Base-by-base conservation (phyloP, 768 basidiomycete genomes). In the Lentinula lateritia region DNA sequence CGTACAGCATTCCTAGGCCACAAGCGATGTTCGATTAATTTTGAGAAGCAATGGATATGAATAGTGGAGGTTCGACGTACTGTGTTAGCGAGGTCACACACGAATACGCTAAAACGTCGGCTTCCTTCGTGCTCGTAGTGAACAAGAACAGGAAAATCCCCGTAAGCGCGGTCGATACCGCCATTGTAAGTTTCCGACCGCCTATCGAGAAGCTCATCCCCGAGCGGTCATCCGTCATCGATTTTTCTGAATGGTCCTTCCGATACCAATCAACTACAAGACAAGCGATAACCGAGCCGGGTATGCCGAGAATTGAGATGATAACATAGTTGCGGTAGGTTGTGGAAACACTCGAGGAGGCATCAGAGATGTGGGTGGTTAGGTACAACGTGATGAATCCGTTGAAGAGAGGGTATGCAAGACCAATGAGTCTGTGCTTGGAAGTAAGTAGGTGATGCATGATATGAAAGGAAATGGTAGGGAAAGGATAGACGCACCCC, bases 371-470 rank as follows among this genome's bases (percentile, higher is more conserved):
- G 23, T 72, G 76, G 16, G 72, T 69, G 36, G 67, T 70, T 15
- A 83, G 76, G 64, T 82, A 82, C 1, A 80, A 68, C 3, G 83
- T 79, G 28, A 85, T 72, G 71, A 84, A 85, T 3, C 74, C 68
- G 59, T 75, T 83, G 72, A 78, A 83, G 3, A 85, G 72, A 4
- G 84, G 84, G 65, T 80, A 84, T 8, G 80, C 82, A 1, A 83
- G 75, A 7, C 83, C 83, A 50, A 83, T 78, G 28, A 80, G 65
- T 35, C 75, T 80, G 72, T 39, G 0, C 20, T 61, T 73, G 75
- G 46, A 28, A 6, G 39, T 39, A 16, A 7, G 18, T 38, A 65
- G 3, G 65, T 39, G 2, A 43, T 12, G 46, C 18, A 41, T 32
- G 7, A 32, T 46, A 43, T 18, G 16, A 28, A 15, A 2, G 20